A percentile compares a stretch with the other conserved stretches of the same genome.
Evolutionary conservation across 345 rosid genomes (phyloP).

Genomic region (Turnera subulata): DNA sequence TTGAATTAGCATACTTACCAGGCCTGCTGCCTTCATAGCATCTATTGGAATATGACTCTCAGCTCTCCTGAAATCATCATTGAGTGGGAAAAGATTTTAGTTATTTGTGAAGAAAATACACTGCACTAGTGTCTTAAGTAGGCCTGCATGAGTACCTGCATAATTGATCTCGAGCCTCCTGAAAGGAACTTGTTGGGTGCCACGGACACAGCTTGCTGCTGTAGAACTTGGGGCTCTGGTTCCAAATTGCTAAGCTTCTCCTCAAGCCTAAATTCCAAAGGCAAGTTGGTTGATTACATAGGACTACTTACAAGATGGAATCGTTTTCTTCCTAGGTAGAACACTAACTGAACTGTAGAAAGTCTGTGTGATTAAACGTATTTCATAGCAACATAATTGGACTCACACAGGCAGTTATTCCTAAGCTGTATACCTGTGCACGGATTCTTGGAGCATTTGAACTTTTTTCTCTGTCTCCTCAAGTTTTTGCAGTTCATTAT

Average conservation of each 20-base stretch:
- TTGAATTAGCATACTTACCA: slow-evolving; percentile 35
- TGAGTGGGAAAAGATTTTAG: slow-evolving; percentile 14
- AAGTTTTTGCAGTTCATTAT: slow-evolving; percentile 50
- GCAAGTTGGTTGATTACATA: neutral
- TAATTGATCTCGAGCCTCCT: slow-evolving; percentile 80
- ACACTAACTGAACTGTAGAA: no score
- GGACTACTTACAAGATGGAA: no score
- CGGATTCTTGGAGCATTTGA: slow-evolving; percentile 70
- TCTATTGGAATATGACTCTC: slow-evolving; percentile 63
- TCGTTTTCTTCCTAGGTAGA: no score
- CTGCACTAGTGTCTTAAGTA: neutral
- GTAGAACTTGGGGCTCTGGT: slow-evolving; percentile 84
- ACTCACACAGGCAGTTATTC: neutral
- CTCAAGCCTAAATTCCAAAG: slow-evolving; percentile 58
- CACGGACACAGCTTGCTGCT: slow-evolving; percentile 92
- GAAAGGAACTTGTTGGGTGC: slow-evolving; percentile 89
- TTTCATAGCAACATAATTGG: neutral
- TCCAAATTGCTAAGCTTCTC: slow-evolving; percentile 77
- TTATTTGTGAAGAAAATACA: slow-evolving; percentile 1
- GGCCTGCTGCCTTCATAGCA: slow-evolving; percentile 32
- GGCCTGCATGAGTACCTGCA: slow-evolving; percentile 51
- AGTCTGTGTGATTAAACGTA: neutral
- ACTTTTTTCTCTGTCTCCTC: slow-evolving; percentile 77
- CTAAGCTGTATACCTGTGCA: slow-evolving; percentile 46
- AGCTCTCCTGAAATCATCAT: slow-evolving; percentile 49